Percentiles rank a stretch among this genome's conserved stretches.
Evolutionary conservation across 495 filamentous ascomycete species (phyloP).

Genomic region (Penicillium diatomitis): DNA sequence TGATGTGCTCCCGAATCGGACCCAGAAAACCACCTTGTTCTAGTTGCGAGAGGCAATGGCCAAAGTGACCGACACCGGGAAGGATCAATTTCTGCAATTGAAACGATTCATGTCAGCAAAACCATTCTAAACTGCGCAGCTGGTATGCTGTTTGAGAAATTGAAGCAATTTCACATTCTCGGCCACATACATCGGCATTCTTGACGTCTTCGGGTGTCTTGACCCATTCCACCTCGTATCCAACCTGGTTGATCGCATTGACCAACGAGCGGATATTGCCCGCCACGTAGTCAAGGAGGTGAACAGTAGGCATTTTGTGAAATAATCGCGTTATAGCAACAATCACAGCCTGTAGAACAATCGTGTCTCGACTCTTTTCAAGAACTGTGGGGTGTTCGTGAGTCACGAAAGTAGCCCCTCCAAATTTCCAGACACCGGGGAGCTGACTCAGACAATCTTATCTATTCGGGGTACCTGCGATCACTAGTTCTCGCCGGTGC

Average conservation of each 20-base stretch:
- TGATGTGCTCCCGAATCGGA: slow-evolving; percentile 70
- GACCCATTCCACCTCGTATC: slow-evolving; percentile 91
- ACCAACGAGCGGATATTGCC: slow-evolving; percentile 92
- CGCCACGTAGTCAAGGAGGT: slow-evolving; percentile 78
- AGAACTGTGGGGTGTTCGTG: background rate
- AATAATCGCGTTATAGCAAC: background rate
- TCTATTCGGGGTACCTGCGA: no score
- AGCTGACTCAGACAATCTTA: slow-evolving; percentile 20
- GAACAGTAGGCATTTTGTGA: slow-evolving; percentile 68
- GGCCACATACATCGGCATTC: slow-evolving; percentile 62
- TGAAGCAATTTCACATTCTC: no score
- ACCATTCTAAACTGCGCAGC: no score
- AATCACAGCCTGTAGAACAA: background rate
- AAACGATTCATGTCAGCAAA: background rate
- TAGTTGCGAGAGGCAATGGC: slow-evolving; percentile 84
- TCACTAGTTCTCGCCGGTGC: no score
- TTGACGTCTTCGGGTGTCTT: slow-evolving; percentile 71
- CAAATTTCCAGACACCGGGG: slow-evolving; percentile 6
- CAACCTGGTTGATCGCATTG: slow-evolving; percentile 92
- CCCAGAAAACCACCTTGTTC: slow-evolving; percentile 68
- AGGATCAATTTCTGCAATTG: slow-evolving; percentile 68
- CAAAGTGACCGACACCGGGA: slow-evolving; percentile 94
- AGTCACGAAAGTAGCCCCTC: slow-evolving; percentile 12
- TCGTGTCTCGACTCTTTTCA: background rate
- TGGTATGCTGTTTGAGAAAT: no score